Conservation (phyloP, 1,284 basidiomycete species). For the Anthracocystis panici-leucophaei region DNA sequence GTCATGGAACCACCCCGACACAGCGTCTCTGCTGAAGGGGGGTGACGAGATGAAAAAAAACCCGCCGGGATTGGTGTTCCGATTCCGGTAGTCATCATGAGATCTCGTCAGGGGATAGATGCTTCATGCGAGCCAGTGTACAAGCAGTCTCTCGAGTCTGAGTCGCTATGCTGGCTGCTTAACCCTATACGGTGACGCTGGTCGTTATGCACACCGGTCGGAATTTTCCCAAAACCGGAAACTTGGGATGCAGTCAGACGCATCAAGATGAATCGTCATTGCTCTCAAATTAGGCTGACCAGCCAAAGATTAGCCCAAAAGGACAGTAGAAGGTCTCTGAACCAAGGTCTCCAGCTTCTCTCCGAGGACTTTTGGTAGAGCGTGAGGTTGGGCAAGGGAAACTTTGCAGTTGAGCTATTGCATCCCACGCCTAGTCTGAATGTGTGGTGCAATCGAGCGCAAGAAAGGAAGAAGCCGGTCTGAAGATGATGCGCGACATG, state of each 20-base stretch:
- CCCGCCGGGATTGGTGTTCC: conserved; percentile 6
- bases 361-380: neutral
- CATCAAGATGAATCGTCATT: neutral
- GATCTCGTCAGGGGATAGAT: neutral
- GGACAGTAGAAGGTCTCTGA: conserved; percentile 2
- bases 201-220: neutral
- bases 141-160: neutral
- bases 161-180: neutral
- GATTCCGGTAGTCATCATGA: conserved; percentile 14
- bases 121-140: conserved; percentile 19
- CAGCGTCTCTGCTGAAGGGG: neutral
- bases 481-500: neutral
- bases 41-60: neutral
- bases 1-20: neutral
- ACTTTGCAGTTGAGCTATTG: conserved; percentile 28
- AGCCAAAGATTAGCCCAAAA: too few species aligned
- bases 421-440: conserved; percentile 23
- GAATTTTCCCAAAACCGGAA: neutral
- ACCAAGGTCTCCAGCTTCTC: neutral
- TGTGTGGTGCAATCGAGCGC: neutral
- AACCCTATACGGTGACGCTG: conserved; percentile 1
- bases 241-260: neutral
- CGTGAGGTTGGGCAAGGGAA: neutral
- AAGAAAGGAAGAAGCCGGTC: neutral
- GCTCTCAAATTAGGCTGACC: neutral